phyloP scores from a whole-genome alignment of 768 basidiomycete species.

The Mycena haematopus region DNA sequence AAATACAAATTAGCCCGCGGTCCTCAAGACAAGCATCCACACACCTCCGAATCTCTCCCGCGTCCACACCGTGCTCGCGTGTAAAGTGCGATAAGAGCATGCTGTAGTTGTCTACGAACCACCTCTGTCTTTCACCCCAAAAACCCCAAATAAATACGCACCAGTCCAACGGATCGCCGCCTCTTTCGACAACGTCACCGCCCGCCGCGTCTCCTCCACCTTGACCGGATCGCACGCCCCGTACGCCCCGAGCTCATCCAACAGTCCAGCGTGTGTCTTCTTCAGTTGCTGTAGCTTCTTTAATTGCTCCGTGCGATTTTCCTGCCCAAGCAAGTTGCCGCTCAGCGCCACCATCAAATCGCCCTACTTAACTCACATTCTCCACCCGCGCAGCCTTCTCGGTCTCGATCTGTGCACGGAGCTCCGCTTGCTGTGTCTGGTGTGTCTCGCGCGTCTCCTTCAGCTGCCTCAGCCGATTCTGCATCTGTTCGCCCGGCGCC shows the following conservation, averaged over 20 bases:
- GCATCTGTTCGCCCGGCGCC: slow-evolving; percentile 51
- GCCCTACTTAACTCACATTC: slow-evolving; percentile 48
- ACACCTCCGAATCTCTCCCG: slow-evolving; percentile 63
- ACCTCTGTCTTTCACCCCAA: background rate
- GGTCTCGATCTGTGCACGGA: slow-evolving; percentile 50
- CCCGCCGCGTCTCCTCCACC: slow-evolving; percentile 78
- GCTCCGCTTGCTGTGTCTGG: slow-evolving; percentile 56
- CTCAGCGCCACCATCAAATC: slow-evolving; percentile 4
- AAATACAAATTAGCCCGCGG: background rate
- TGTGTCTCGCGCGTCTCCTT: slow-evolving; percentile 52
- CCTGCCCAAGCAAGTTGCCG: slow-evolving; percentile 47
- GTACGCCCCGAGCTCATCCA: slow-evolving; percentile 76
- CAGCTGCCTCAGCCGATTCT: slow-evolving; percentile 56
- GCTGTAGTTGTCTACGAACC: slow-evolving; percentile 68
- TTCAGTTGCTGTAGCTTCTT: slow-evolving; percentile 54
- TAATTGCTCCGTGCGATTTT: slow-evolving; percentile 59
- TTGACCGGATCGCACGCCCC: slow-evolving; percentile 85
- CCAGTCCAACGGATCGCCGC: slow-evolving; percentile 91
- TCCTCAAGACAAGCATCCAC: background rate
- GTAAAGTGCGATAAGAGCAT: slow-evolving; percentile 70
- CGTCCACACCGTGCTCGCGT: slow-evolving; percentile 62
- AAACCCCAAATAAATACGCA: slow-evolving; percentile 41
- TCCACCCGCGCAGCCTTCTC: slow-evolving; percentile 64
- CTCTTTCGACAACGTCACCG: slow-evolving; percentile 78
- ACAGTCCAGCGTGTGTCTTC: slow-evolving; percentile 56